Percentiles rank a stretch among this genome's conserved stretches.
Conservation (phyloP, 345 rosid species). For the Pistacia atlantica region DNA sequence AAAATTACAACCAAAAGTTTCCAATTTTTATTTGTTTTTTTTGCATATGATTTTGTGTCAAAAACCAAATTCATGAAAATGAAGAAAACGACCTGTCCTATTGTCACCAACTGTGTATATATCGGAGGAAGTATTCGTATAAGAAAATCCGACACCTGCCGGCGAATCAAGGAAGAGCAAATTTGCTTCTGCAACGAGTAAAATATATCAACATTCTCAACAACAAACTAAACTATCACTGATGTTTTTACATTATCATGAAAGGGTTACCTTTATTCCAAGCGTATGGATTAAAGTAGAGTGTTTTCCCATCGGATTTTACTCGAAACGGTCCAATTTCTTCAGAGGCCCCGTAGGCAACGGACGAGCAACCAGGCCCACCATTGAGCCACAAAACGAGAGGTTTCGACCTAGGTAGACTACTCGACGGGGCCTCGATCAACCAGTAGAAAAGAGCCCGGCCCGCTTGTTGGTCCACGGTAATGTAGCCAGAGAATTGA, state of each 20-base stretch:
- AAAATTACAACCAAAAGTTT: constrained; percentile 7
- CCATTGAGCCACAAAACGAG: constrained; percentile 86
- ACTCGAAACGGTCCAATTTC: constrained; percentile 93
- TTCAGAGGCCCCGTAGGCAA: constrained; percentile 86
- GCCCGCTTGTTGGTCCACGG: constrained; percentile 51
- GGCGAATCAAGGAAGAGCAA: constrained; percentile 86
- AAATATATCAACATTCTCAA: background rate
- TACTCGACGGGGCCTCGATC: constrained; percentile 40
- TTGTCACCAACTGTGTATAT: constrained; percentile 62
- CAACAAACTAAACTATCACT: too few relatives aligned
- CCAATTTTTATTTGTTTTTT: too few relatives aligned
- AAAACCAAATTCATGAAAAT: too few relatives aligned
- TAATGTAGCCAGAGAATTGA: constrained; percentile 78
- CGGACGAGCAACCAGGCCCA: constrained; percentile 92
- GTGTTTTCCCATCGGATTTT: constrained; percentile 57
- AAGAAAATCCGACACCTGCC: constrained; percentile 90
- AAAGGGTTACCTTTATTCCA: constrained; percentile 67
- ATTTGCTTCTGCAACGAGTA: constrained; percentile 59
- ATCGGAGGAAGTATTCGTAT: constrained; percentile 66
- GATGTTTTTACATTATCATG: too few relatives aligned
- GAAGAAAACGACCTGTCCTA: constrained; percentile 56
- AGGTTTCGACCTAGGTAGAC: constrained; percentile 41
- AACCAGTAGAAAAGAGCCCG: constrained; percentile 86
- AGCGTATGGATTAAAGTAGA: constrained; percentile 54
- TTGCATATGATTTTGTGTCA: too few relatives aligned